Evolutionary conservation across 176 grass and related monocot species (phyloP), one percentile per base, ranked within the genome.

Genomic region (Chloris gayana): DNA sequence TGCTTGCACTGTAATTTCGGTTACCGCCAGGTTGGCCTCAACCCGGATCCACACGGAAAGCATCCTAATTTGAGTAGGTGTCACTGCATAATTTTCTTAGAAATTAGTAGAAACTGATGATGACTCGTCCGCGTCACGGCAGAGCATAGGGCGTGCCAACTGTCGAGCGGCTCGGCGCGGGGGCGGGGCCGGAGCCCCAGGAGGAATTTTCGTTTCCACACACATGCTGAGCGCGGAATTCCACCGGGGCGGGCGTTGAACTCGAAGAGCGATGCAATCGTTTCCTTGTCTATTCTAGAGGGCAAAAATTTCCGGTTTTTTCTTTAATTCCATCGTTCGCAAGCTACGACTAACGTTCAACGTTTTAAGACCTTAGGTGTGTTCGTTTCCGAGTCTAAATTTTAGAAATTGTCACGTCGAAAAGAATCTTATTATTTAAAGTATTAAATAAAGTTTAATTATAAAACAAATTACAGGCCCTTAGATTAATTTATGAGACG

Each of bases 31-130:
- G 35, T 39, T 51, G 35, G 51, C 67, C 14, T 32, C 25, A 65
- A 19, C 54, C 49, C 38, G 54, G 14, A 46, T 34, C 8, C 39
- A 81, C 32, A 72, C 79, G 68, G n/a, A 49, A 72, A 81, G 79
- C 17, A 72, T 25, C 54, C 17, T 1, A 25, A 46, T 46, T 74
- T 33, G 50, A 57, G 49, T 80, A 80, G 78, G 15, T 44, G 66
- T 44, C 78, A 60, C 19, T 72, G 50, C 11, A 31, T 22, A 18
- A 4, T 29, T 61, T 29, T 61, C 25, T 45, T 54, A 54, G 50
- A 18, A 50, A 45, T 67, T 14, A 24, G 0, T 14, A 24, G 0
- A 35, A 35, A 22, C 9, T 31, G 3, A 46, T 31, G 3, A 46
- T 32, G 61, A 24, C 65, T 13, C 56, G 49, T 57, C 33, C 68